Evolutionary conservation across 2,329 filamentous ascomycete species (phyloP), one percentile per base, ranked within the genome.

Genomic region (Alternaria brassicae): DNA sequence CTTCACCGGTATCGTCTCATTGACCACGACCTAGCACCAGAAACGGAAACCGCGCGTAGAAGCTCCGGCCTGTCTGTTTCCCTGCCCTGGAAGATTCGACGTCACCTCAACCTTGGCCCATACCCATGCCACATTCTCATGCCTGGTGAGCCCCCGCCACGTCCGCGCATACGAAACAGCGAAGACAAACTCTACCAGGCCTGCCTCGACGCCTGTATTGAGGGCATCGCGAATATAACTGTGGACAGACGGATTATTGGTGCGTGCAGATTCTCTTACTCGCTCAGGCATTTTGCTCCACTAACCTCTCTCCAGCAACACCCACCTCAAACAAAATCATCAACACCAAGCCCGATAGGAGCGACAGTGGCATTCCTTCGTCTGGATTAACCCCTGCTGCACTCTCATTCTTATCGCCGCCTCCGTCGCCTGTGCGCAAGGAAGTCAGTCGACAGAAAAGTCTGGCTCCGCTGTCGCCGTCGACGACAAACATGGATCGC

Each of bases 181-280:
- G 57, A 61, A 15, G 58, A 68, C 8, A 58, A 64, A 30, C 54
- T 63, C 1, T 69, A 64, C 30, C 51, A 62, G 15, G 53, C 55
- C 9, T 52, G 47, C 23, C 62, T 71, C 2, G 53, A 65, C 15
- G 63, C 60, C 10, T 69, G 67, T 28, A 67, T 72, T 2, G 39
- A 66, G 27, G 64, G 64, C 9, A 60, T 73, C 10, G 47, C 60
- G 25, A 56, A 61, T 7, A 53, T 72, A 39, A 47, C 56, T 4
- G 54, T 71, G 17, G 52, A 58, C 13, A 41, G 53, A 28, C 40
- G 36, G n/a, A 34, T 12, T 6, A 21, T 19, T 39, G 36, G 62
- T 68, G 49, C 3, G 54, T 63, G 15, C 39, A 45, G 13, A n/a
- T 3, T 36, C 23, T 48, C 25, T 53, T 39, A 42, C 56, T 44